Percentiles rank a stretch among this genome's conserved stretches.
Conservation (phyloP, 306 rosid genomes). For the Begonia loranthoides region DNA sequence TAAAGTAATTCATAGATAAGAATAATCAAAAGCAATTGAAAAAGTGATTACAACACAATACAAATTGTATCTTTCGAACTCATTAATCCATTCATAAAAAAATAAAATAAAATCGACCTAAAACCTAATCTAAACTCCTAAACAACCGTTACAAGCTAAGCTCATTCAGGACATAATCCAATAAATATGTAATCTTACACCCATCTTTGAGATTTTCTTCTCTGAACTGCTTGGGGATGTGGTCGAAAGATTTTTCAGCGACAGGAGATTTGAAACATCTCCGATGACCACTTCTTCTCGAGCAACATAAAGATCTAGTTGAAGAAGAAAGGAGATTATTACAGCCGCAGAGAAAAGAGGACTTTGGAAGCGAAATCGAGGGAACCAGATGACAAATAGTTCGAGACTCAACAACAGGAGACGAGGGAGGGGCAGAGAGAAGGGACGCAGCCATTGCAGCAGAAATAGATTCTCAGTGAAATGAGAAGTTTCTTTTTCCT, state of each 20-base stretch:
- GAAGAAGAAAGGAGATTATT: constrained; percentile 16
- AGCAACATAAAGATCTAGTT: constrained; percentile 3
- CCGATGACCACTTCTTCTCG: constrained; percentile 10
- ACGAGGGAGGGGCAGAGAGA: constrained; percentile 26
- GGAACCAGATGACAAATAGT: constrained; percentile 8
- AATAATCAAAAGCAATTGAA: too few species aligned
- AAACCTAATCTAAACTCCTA: too few species aligned
- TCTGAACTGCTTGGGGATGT: constrained; percentile 71
- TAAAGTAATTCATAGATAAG: not conserved
- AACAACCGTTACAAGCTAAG: too few species aligned
- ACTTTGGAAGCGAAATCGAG: constrained; percentile 12
- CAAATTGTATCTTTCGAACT: too few species aligned
- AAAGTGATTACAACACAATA: too few species aligned
- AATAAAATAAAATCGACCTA: too few species aligned
- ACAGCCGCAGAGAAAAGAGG: constrained; percentile 41
- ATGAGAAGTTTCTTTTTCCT: not conserved
- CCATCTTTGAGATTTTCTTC: constrained; percentile 81
- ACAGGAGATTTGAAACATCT: constrained; percentile 26
- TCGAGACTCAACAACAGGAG: constrained; percentile 2
- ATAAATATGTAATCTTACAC: constrained; percentile 32
- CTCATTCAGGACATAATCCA: not conserved
- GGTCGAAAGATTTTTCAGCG: constrained; percentile 40
- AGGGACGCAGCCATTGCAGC: not conserved
- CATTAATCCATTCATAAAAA: too few species aligned
- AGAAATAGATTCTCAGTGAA: not conserved